Evolutionary conservation across 2,329 filamentous ascomycete genomes (phyloP), one percentile per base, ranked within the genome.

Genomic region (Atkinsonella hypoxylon): DNA sequence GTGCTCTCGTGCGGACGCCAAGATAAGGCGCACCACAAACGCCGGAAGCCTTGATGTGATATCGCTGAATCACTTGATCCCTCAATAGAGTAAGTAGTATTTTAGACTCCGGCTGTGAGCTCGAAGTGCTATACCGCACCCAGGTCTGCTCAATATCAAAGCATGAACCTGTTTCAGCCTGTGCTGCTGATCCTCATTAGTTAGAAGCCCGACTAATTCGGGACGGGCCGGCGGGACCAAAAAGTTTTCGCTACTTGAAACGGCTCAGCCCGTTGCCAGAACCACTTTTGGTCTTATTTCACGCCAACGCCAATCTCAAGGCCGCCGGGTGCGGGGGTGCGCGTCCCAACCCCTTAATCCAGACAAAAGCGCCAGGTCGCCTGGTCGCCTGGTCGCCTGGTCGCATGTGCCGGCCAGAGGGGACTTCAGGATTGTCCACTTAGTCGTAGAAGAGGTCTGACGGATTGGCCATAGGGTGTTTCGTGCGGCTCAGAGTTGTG

Each of bases 171-270:
- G 32, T 42, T 48, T 34, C 30, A 32, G 47, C 47, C 11, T 44
- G 31, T 22, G 31, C 20, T 32, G 40, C 44, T 49, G 47, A 44
- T 49, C 47, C 47, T 49, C 38, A 49, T 40, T 40, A 38, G 20
- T 40, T 40, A 38, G 20, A 48, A 48, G 44, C 47, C 41, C 49
- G 36, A 43, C 36, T 26, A 47, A 45, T 41, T 32, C 49, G 49
- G 49, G 49, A 51, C 49, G 49, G 49, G 30, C 49, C 49, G 49
- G 45, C 45, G 45, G 45, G 43, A 30, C 39, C 49, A 51, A 26
- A 26, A 26, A 6, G 32, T 15, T 17, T 43, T 46, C 31, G 31
- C 36, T 38, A 39, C 17, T 11, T 44, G 34, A 50, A 45, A 45
- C 42, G 48, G 48, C 48, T 42, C 42, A 42, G 42, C 42, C 32